phyloP scores from a whole-genome alignment of 1,284 basidiomycete species.

The Microbotryum silenes-acaulis region DNA sequence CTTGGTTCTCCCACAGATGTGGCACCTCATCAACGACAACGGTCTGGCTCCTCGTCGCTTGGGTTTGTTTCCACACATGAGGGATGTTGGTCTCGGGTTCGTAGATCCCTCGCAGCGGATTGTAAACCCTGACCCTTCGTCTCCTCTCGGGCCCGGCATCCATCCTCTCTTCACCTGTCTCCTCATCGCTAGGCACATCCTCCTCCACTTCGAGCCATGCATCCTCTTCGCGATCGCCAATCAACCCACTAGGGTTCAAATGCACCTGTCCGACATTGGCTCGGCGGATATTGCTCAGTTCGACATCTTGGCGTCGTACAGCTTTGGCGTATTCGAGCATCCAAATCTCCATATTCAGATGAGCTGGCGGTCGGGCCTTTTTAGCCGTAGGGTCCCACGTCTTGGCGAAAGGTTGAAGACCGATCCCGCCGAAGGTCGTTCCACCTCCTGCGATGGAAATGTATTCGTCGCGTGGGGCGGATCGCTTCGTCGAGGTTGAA shows the following conservation, averaged over 20 bases:
- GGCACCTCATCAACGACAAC: slow-evolving; percentile 18
- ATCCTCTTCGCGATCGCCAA: slow-evolving; percentile 24
- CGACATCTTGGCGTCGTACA: slow-evolving; percentile 54
- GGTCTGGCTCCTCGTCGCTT: slow-evolving; percentile 19
- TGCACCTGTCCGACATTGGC: slow-evolving; percentile 36
- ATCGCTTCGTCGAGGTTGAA: slow-evolving; percentile 18
- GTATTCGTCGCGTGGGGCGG: slow-evolving; percentile 23
- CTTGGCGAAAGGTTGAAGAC: slow-evolving; percentile 75
- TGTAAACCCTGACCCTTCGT: slow-evolving; percentile 24
- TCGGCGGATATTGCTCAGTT: slow-evolving; percentile 56
- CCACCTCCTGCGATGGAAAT: slow-evolving; percentile 39
- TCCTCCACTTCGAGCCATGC: slow-evolving; percentile 31
- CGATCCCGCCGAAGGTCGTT: slow-evolving; percentile 61
- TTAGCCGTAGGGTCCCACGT: slow-evolving; percentile 62
- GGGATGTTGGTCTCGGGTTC: slow-evolving; percentile 33
- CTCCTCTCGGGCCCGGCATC: slow-evolving; percentile 16
- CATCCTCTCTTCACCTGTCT: slow-evolving; percentile 8
- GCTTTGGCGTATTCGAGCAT: slow-evolving; percentile 67
- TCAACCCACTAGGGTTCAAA: slow-evolving; percentile 12
- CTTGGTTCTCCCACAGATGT: slow-evolving; percentile 16
- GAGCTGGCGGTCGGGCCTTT: slow-evolving; percentile 37
- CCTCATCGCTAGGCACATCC: slow-evolving; percentile 37
- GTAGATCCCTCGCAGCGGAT: slow-evolving; percentile 33
- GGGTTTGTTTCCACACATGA: slow-evolving; percentile 32
- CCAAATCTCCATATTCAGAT: slow-evolving; percentile 75